Conservation (phyloP, 2,329 filamentous ascomycete species). For the Calonectria fujianensis region DNA sequence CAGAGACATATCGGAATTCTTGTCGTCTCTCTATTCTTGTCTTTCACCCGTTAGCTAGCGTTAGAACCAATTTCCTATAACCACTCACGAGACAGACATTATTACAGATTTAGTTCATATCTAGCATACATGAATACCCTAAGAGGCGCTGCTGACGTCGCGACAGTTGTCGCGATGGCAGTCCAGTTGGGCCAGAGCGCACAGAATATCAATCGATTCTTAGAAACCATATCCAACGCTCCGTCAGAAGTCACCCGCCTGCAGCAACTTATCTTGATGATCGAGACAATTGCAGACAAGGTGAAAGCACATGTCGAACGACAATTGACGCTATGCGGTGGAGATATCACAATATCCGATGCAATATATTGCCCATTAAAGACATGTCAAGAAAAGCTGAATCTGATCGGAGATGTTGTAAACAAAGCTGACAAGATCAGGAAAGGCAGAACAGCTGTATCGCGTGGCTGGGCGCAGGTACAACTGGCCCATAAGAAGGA, state of each 20-base stretch:
- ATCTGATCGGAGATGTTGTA: background rate
- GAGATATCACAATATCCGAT: background rate
- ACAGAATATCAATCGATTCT: background rate
- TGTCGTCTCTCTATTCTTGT: background rate
- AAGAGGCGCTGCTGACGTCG: background rate
- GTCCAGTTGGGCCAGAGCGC: background rate
- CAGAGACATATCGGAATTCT: background rate
- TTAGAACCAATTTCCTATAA: background rate
- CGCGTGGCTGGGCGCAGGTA: background rate
- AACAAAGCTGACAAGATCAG: background rate
- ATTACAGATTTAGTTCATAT: background rate
- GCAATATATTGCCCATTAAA: background rate
- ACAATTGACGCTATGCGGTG: background rate
- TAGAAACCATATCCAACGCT: background rate
- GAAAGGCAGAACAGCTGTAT: background rate
- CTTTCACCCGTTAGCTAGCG: background rate
- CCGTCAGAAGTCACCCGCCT: background rate
- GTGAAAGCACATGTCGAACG: background rate
- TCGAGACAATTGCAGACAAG: background rate
- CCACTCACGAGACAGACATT: background rate
- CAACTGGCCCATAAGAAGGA: background rate
- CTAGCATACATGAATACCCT: background rate
- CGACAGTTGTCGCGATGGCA: background rate
- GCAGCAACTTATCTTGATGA: background rate
- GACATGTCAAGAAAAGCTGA: constrained; percentile 1